A percentile compares a stretch with the other conserved stretches of the same genome.
These are phyloP conservation scores for Mycena amicta DNA, from an alignment of 768 basidiomycete species.

Conservation along the genomic window DNA sequence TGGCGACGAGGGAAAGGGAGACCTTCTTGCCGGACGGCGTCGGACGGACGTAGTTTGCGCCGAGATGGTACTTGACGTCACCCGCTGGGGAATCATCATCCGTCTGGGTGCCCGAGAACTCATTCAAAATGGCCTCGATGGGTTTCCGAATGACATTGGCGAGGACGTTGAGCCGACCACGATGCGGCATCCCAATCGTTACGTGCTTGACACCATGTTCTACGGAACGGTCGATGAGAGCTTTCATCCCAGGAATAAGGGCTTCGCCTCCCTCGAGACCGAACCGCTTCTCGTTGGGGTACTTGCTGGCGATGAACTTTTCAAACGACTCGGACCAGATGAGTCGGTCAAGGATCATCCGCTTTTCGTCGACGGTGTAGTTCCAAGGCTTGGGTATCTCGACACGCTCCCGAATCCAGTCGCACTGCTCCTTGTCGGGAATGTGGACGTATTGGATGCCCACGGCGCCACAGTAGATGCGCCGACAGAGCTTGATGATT, in stretches of 20 bases:
- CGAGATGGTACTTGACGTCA: conserved; percentile 99
- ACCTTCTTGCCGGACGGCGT: conserved; percentile 99
- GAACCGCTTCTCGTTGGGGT: conserved; percentile 99
- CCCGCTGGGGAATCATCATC: conserved; percentile 86
- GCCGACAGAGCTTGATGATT: conserved; percentile 86
- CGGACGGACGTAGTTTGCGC: conserved; percentile 97
- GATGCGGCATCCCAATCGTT: conserved; percentile 99
- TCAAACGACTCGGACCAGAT: conserved; percentile 99
- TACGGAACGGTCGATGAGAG: conserved; percentile 96
- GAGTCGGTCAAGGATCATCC: conserved; percentile 97
- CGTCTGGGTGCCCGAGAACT: conserved; percentile 79
- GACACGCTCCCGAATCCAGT: conserved; percentile 97
- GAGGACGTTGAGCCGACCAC: conserved; percentile 96
- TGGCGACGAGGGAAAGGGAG: conserved; percentile 94
- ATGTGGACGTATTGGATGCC: conserved; percentile 96
- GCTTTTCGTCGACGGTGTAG: conserved; percentile 97
- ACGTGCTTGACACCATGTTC: conserved; percentile 95
- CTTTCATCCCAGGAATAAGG: conserved; percentile 99
- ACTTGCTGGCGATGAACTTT: conserved; percentile 97
- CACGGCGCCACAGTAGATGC: conserved; percentile 92
- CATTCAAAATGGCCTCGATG: conserved; percentile 95
- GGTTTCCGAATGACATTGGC: conserved; percentile 99
- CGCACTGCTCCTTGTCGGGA: conserved; percentile 97
- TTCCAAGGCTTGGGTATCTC: conserved; percentile 97
- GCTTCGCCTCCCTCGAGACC: conserved; percentile 98